These are phyloP conservation scores for Yarrowia sp. DNA, from an alignment of 805 yeast genomes.

Conservation along the genomic window DNA sequence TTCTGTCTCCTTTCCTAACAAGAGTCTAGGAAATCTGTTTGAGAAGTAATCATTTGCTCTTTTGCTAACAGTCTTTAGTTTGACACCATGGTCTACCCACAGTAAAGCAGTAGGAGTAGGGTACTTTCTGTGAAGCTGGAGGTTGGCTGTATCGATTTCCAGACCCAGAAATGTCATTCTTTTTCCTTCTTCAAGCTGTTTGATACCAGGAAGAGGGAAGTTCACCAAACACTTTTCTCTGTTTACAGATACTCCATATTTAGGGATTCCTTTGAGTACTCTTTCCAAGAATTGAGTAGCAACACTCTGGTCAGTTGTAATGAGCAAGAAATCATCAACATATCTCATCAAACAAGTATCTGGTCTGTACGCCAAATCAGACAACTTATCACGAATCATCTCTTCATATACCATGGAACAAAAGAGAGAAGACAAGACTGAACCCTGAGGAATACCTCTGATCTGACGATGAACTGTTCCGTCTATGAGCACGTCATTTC, in stretches of 20 bases:
- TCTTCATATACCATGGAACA: conserved; percentile 21
- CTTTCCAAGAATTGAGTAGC: not conserved
- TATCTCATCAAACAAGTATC: conserved; percentile 2
- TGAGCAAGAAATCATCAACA: conserved; percentile 12
- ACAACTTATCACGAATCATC: not conserved
- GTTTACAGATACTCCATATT: conserved; percentile 16
- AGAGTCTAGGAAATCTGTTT: not conserved
- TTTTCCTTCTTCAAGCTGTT: not conserved
- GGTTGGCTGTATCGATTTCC: not conserved
- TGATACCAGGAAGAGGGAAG: not conserved
- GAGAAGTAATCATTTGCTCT: not conserved
- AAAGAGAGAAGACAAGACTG: not conserved
- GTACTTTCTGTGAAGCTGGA: not conserved
- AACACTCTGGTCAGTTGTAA: not conserved
- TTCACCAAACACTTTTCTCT: conserved; percentile 1
- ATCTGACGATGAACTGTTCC: not conserved
- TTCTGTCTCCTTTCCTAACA: not conserved
- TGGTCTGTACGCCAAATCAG: not conserved
- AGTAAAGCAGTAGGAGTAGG: not conserved
- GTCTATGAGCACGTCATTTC: not conserved
- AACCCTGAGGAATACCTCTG: conserved; percentile 14
- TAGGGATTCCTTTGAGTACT: not conserved
- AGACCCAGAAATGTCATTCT: not conserved
- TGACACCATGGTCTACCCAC: conserved; percentile 15
- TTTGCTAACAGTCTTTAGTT: not conserved